Evolutionary conservation across 805 yeast species (phyloP).

Genomic region (Cyberlindnera lachancei): DNA sequence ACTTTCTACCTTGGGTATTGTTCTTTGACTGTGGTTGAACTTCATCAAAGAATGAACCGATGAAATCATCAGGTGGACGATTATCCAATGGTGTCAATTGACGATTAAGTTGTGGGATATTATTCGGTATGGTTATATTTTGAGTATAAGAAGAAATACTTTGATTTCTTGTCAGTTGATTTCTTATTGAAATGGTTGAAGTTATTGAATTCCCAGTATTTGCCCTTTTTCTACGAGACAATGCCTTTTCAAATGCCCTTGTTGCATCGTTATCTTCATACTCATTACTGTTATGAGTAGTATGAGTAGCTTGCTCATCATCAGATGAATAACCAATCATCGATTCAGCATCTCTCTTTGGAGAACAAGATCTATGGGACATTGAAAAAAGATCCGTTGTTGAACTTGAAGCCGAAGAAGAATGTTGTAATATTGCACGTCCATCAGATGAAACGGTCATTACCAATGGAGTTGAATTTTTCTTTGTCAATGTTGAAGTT

Average conservation of each 20-base stretch:
- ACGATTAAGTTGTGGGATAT: conserved; percentile 5
- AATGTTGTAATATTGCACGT: conserved; percentile 11
- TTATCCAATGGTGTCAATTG: conserved; percentile 17
- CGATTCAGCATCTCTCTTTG: conserved; percentile 16
- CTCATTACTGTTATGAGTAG: no score
- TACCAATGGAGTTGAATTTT: conserved; percentile 11
- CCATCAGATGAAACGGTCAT: conserved; percentile 14
- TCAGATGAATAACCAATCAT: conserved; percentile 8
- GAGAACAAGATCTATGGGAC: conserved; percentile 21
- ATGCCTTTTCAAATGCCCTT: conserved; percentile 19
- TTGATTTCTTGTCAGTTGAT: conserved; percentile 15
- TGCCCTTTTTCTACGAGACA: conserved; percentile 21
- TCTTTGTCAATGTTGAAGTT: no score
- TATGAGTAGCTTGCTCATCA: conserved; percentile 8
- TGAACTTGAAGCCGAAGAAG: conserved; percentile 21
- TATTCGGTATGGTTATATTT: conserved; percentile 7
- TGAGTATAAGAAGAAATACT: conserved; percentile 18
- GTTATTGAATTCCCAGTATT: conserved; percentile 18
- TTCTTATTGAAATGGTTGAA: conserved; percentile 5
- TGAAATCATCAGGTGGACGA: conserved; percentile 7
- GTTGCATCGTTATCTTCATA: conserved; percentile 11
- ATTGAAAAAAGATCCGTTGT: conserved; percentile 16
- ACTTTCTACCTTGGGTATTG: conserved; percentile 3
- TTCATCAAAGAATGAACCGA: conserved; percentile 17
- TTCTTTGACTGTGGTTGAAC: no score